These are phyloP conservation scores for Beauveria australis DNA, from an alignment of 2,329 filamentous ascomycete genomes.

Conservation along the genomic window DNA sequence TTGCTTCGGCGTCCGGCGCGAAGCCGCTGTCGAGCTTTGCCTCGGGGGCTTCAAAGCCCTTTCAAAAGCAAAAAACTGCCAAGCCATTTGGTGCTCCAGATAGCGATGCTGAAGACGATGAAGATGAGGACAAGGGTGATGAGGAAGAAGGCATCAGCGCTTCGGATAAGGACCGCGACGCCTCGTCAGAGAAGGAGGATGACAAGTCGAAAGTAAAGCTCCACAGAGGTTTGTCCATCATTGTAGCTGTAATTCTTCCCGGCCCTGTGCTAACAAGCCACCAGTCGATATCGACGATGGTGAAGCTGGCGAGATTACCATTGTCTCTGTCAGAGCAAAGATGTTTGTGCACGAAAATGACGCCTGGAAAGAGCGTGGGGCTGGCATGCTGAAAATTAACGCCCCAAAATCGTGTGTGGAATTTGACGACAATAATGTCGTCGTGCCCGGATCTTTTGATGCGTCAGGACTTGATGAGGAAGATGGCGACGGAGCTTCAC, in stretches of 20 bases:
- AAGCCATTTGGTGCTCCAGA: slow-evolving; percentile 73
- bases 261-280: slow-evolving; percentile 18
- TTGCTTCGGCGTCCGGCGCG: slow-evolving; percentile 33
- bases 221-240: slow-evolving; percentile 56
- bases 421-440: slow-evolving; percentile 42
- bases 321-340: slow-evolving; percentile 71
- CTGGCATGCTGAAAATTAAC: slow-evolving; percentile 79
- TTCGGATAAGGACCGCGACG: slow-evolving; percentile 38
- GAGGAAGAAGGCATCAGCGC: slow-evolving; percentile 29
- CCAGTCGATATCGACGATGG: slow-evolving; percentile 71
- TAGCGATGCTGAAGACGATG: slow-evolving; percentile 49
- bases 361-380: slow-evolving; percentile 83
- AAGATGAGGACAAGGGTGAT: slow-evolving; percentile 31
- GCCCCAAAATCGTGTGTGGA: slow-evolving; percentile 51
- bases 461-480: slow-evolving; percentile 42
- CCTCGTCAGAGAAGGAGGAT: slow-evolving; percentile 47
- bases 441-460: slow-evolving; percentile 48
- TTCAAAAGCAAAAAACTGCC: slow-evolving; percentile 51
- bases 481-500: slow-evolving; percentile 21
- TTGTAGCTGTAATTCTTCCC: not conserved
- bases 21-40: slow-evolving; percentile 61
- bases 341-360: slow-evolving; percentile 70
- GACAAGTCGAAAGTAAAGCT: slow-evolving; percentile 50
- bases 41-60: slow-evolving; percentile 41
- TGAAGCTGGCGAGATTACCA: slow-evolving; percentile 71